Percentiles rank a stretch among this genome's conserved stretches.
phyloP scores from a whole-genome alignment of 2,329 filamentous ascomycete genomes.

The Exophiala alcalophila region DNA sequence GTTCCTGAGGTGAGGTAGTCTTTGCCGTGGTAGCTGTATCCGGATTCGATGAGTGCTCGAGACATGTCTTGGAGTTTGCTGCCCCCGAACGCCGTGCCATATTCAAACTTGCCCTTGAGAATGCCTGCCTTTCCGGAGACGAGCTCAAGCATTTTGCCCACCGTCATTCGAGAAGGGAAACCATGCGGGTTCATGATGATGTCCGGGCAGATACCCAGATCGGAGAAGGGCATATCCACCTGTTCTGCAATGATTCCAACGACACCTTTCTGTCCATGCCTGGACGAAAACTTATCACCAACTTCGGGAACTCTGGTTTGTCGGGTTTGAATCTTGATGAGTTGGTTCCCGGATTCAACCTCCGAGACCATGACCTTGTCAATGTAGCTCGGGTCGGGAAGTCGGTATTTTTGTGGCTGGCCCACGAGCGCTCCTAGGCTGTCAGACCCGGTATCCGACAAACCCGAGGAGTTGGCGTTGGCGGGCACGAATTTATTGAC shows the following conservation, averaged over 20 bases:
- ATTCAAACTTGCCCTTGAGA: slow-evolving; percentile 77
- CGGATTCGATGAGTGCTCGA: slow-evolving; percentile 75
- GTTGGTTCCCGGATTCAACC: slow-evolving; percentile 78
- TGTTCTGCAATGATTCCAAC: slow-evolving; percentile 95
- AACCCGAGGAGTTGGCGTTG: slow-evolving; percentile 69
- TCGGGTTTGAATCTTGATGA: slow-evolving; percentile 93
- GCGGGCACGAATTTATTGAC: slow-evolving; percentile 84
- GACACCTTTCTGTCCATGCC: slow-evolving; percentile 97
- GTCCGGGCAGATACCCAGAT: slow-evolving; percentile 86
- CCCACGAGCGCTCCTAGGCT: slow-evolving; percentile 13
- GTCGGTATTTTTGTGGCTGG: slow-evolving; percentile 66
- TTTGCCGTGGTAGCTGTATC: slow-evolving; percentile 95
- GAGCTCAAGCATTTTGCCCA: slow-evolving; percentile 95
- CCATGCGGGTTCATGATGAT: slow-evolving; percentile 99
- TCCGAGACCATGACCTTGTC: slow-evolving; percentile 95
- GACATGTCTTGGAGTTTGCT: slow-evolving; percentile 88
- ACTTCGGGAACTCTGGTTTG: slow-evolving; percentile 93
- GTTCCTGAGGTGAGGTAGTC: slow-evolving; percentile 95
- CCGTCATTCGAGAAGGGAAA: slow-evolving; percentile 99
- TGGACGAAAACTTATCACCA: slow-evolving; percentile 97
- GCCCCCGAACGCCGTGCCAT: slow-evolving; percentile 82
- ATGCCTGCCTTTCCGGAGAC: slow-evolving; percentile 92
- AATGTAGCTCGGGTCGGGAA: slow-evolving; percentile 81
- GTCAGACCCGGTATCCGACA: slow-evolving; percentile 60
- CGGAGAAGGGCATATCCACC: slow-evolving; percentile 94